Conservation (phyloP, 768 basidiomycete genomes). For the Cyclocybe cylindracea region DNA sequence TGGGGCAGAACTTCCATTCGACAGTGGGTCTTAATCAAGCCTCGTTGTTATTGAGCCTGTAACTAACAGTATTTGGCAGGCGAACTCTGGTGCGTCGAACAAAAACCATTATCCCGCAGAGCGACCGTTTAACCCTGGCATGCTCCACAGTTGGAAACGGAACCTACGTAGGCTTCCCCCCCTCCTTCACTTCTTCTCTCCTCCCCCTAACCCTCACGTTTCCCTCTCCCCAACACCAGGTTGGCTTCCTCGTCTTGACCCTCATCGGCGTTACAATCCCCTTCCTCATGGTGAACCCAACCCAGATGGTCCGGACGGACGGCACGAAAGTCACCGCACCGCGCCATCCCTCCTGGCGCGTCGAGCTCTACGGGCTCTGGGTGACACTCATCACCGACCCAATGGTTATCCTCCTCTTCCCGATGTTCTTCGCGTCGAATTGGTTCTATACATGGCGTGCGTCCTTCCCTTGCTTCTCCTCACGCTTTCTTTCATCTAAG, state of each 20-base stretch:
- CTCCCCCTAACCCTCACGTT: no score
- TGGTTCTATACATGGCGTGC: conserved; percentile 70
- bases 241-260: conserved; percentile 72
- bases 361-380: conserved; percentile 4
- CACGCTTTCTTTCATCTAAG: no score
- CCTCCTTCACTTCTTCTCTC: neutral
- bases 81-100: conserved; percentile 38
- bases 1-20: conserved; percentile 70
- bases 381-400: conserved; percentile 64
- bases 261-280: conserved; percentile 64
- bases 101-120: neutral
- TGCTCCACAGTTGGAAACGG: conserved; percentile 57
- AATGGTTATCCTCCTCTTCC: conserved; percentile 67
- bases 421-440: conserved; percentile 79
- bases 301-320: conserved; percentile 67
- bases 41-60: neutral
- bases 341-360: conserved; percentile 61
- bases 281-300: conserved; percentile 68
- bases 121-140: neutral
- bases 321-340: conserved; percentile 60
- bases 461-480: no score
- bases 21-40: conserved; percentile 37
- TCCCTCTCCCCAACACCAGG: no score
- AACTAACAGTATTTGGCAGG: conserved; percentile 30
- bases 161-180: conserved; percentile 62